A percentile compares a stretch with the other conserved stretches of the same genome.
phyloP scores from a whole-genome alignment of 1,284 basidiomycete species.

The Porodaedalea pini region DNA sequence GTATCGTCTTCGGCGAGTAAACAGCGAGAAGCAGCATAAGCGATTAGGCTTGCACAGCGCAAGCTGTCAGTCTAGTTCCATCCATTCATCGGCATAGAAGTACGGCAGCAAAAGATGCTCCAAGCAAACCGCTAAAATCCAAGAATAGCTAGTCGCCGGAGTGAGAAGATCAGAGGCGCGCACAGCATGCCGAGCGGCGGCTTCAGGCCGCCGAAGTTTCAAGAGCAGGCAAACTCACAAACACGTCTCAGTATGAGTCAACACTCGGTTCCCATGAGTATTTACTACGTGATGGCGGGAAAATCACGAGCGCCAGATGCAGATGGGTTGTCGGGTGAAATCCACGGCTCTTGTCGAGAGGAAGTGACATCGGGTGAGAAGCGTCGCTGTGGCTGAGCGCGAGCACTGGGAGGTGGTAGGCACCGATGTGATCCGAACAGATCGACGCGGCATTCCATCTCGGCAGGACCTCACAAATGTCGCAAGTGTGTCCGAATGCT shows the following conservation, averaged over 20 bases:
- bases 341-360: neutral
- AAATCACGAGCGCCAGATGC: neutral
- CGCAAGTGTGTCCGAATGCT: too few species aligned
- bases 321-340: neutral
- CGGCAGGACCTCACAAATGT: too few species aligned
- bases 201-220: neutral
- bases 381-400: neutral
- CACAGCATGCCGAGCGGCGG: neutral
- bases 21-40: neutral
- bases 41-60: neutral
- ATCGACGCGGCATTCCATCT: neutral
- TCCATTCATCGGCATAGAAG: neutral
- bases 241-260: neutral
- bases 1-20: too few species aligned
- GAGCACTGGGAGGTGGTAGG: neutral
- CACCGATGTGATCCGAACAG: neutral
- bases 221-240: neutral
- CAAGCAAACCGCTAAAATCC: neutral
- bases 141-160: neutral
- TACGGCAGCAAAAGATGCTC: neutral
- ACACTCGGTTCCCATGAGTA: neutral
- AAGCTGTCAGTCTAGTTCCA: neutral
- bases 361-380: neutral
- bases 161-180: neutral
- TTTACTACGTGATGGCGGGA: neutral